Conservation (phyloP, 1,284 basidiomycete genomes). For the Singerocomus rubriflavus region DNA sequence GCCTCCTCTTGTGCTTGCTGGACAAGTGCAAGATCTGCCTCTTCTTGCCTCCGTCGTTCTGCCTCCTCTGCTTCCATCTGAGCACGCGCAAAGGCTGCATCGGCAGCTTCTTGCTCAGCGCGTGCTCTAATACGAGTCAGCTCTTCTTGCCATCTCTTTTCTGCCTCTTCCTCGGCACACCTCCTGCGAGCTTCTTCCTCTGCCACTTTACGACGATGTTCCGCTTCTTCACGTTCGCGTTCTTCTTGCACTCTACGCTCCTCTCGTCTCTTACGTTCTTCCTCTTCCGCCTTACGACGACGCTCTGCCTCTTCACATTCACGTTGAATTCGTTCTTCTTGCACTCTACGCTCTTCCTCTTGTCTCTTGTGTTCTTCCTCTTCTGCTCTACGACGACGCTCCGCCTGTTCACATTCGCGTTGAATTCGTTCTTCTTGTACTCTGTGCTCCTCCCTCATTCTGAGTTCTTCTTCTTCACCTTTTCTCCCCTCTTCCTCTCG, state of each 20-base stretch:
- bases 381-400: background rate
- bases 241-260: slow-evolving; percentile 17
- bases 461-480: slow-evolving; percentile 17
- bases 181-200: slow-evolving; percentile 14
- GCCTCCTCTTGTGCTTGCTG: slow-evolving; percentile 31
- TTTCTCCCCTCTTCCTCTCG: slow-evolving; percentile 23
- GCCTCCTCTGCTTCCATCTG: slow-evolving; percentile 34
- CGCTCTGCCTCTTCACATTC: too few species aligned
- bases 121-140: slow-evolving; percentile 31
- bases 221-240: slow-evolving; percentile 21
- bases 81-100: slow-evolving; percentile 34
- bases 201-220: slow-evolving; percentile 15
- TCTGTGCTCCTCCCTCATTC: slow-evolving; percentile 16
- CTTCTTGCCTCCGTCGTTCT: slow-evolving; percentile 31
- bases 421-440: slow-evolving; percentile 8
- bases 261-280: slow-evolving; percentile 21
- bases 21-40: slow-evolving; percentile 30
- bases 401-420: background rate
- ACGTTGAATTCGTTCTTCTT: slow-evolving; percentile 1
- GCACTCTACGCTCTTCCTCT: slow-evolving; percentile 5
- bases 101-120: slow-evolving; percentile 33
- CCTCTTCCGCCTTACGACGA: slow-evolving; percentile 12
- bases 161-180: slow-evolving; percentile 28
- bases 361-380: slow-evolving; percentile 9
- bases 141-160: slow-evolving; percentile 32